Evolutionary conservation across 2,329 filamentous ascomycete species (phyloP).

Genomic region (Colletotrichum falcatum): DNA sequence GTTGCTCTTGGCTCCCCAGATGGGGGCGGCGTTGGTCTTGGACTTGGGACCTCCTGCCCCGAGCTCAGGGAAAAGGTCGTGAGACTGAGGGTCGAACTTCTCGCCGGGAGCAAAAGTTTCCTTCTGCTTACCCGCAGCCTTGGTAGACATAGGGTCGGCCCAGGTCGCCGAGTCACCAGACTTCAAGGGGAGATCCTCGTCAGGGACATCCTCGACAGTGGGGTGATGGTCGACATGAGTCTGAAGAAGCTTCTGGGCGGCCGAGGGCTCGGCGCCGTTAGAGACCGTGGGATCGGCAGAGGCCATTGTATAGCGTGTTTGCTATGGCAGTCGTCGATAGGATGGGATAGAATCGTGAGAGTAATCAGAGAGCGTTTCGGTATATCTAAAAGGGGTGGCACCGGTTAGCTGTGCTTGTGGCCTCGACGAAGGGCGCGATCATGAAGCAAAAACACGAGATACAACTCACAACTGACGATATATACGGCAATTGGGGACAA

Average conservation of each 20-base stretch:
- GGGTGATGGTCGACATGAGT: slow-evolving; percentile 71
- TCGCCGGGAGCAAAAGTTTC: slow-evolving; percentile 57
- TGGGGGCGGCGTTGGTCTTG: slow-evolving; percentile 76
- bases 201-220: slow-evolving; percentile 83
- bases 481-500: slow-evolving; percentile 34
- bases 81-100: slow-evolving; percentile 83
- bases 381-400: slow-evolving; percentile 34
- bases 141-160: slow-evolving; percentile 66
- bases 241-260: slow-evolving; percentile 72
- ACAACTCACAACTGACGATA: slow-evolving; percentile 32
- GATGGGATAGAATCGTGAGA: slow-evolving; percentile 22
- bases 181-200: slow-evolving; percentile 79
- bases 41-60: slow-evolving; percentile 69
- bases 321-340: slow-evolving; percentile 15
- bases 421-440: neutral
- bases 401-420: slow-evolving; percentile 4
- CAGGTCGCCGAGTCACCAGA: slow-evolving; percentile 60
- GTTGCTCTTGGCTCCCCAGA: slow-evolving; percentile 81
- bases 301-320: slow-evolving; percentile 54
- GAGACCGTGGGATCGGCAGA: slow-evolving; percentile 52
- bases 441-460: neutral
- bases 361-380: slow-evolving; percentile 21
- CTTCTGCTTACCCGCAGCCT: slow-evolving; percentile 78
- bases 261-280: slow-evolving; percentile 59
- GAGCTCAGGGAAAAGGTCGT: slow-evolving; percentile 94